These are phyloP conservation scores for Pleurotus pulmonarius DNA, from an alignment of 768 basidiomycete genomes.

Conservation along the genomic window DNA sequence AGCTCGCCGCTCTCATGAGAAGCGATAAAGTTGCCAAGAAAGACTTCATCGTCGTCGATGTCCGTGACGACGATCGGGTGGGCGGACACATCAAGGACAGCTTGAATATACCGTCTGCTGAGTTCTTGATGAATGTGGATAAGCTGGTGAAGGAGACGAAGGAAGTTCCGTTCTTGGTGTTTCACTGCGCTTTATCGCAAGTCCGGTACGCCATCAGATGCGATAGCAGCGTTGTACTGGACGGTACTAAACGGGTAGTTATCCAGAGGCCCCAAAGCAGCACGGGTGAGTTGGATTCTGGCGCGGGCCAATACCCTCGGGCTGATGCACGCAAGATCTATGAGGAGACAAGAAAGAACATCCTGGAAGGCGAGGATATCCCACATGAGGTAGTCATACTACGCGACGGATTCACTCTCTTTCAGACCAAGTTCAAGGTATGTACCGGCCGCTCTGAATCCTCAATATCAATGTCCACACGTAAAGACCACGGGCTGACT, in stretches of 20 bases:
- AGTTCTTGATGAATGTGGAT: conserved; percentile 56
- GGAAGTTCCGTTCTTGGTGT: conserved; percentile 60
- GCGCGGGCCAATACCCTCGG: neutral
- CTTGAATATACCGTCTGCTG: conserved; percentile 56
- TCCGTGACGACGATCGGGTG: conserved; percentile 76
- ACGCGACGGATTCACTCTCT: conserved; percentile 67
- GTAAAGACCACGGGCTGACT: too few relatives aligned
- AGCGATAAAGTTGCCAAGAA: conserved; percentile 52
- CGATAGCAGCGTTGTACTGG: neutral
- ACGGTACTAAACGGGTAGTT: neutral
- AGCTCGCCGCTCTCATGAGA: conserved; percentile 68
- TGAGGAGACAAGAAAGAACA: conserved; percentile 52
- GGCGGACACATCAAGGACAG: conserved; percentile 78
- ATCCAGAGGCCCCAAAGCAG: conserved; percentile 75
- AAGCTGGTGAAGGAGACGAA: conserved; percentile 57
- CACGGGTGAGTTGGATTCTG: conserved; percentile 43
- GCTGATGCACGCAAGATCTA: conserved; percentile 47
- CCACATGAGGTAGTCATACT: conserved; percentile 61
- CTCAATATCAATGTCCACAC: too few relatives aligned
- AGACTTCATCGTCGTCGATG: conserved; percentile 79
- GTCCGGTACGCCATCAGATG: conserved; percentile 52
- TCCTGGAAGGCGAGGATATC: conserved; percentile 38
- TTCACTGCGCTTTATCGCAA: conserved; percentile 80
- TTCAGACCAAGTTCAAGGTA: conserved; percentile 70
- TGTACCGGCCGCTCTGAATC: neutral